A percentile compares a stretch with the other conserved stretches of the same genome.
Conservation (phyloP, 2,329 filamentous ascomycete genomes). For the Fusarium subglutinans region DNA sequence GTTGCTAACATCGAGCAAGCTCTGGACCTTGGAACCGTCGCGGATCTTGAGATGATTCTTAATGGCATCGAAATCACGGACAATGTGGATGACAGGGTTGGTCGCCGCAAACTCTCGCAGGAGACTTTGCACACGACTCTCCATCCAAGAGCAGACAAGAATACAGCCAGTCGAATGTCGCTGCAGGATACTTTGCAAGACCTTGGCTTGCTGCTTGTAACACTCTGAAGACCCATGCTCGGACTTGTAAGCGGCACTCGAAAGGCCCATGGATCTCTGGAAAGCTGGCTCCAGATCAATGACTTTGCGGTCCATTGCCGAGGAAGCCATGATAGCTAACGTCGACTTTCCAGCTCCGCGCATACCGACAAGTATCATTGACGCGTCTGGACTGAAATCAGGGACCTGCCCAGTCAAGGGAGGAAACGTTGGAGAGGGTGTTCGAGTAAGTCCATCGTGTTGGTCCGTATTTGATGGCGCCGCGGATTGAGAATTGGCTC, state of each 20-base stretch:
- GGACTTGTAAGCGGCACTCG: conserved; percentile 71
- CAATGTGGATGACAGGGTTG: conserved; percentile 76
- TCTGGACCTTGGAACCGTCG: conserved; percentile 64
- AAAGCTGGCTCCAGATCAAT: conserved; percentile 77
- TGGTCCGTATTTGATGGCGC: conserved; percentile 25
- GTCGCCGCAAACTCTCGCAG: conserved; percentile 69
- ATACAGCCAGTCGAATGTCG: conserved; percentile 69
- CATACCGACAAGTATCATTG: conserved; percentile 77
- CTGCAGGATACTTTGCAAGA: conserved; percentile 68
- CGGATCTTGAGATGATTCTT: conserved; percentile 68
- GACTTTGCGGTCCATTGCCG: conserved; percentile 73
- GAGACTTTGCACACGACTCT: conserved; percentile 67
- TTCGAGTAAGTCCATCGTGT: conserved; percentile 39
- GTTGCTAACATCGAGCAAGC: conserved; percentile 65
- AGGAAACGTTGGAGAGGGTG: conserved; percentile 39
- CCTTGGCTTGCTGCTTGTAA: conserved; percentile 68
- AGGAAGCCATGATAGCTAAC: conserved; percentile 77
- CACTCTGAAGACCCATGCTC: conserved; percentile 69
- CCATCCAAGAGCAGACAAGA: conserved; percentile 78
- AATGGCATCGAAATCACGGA: conserved; percentile 72
- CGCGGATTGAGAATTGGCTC: conserved; percentile 15
- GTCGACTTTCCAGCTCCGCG: conserved; percentile 80
- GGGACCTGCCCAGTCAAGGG: conserved; percentile 43
- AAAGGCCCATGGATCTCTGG: conserved; percentile 68
- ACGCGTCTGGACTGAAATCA: conserved; percentile 68